These are phyloP conservation scores for Phlebiopsis flavidoalba DNA, from an alignment of 768 basidiomycete species.

Conservation along the genomic window DNA sequence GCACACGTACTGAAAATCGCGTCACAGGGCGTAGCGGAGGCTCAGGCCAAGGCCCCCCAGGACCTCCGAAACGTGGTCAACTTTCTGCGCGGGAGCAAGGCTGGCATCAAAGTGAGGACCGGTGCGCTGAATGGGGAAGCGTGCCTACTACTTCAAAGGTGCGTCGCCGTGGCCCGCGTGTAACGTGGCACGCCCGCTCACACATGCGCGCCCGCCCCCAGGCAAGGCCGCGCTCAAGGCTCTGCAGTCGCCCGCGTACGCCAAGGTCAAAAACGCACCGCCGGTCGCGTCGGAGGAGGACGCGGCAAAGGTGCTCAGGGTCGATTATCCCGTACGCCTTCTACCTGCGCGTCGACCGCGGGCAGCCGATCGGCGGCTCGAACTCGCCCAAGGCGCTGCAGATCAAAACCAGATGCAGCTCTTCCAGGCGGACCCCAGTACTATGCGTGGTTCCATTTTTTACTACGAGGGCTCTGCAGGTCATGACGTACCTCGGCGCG, in stretches of 20 bases:
- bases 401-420: constrained; percentile 39
- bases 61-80: constrained; percentile 80
- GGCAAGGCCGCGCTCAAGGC: constrained; percentile 93
- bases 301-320: constrained; percentile 60
- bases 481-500: constrained; percentile 89
- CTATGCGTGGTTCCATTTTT: constrained; percentile 65
- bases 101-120: constrained; percentile 83
- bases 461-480: constrained; percentile 79
- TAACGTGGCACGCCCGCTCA: constrained; percentile 3
- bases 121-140: constrained; percentile 92
- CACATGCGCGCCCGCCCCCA: constrained; percentile 26
- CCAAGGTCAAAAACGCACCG: constrained; percentile 78
- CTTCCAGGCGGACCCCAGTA: too few relatives aligned
- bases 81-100: constrained; percentile 80
- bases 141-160: constrained; percentile 99
- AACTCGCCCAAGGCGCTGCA: constrained; percentile 76
- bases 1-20: neutral
- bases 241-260: constrained; percentile 86
- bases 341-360: constrained; percentile 88
- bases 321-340: constrained; percentile 80
- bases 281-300: constrained; percentile 71
- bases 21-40: constrained; percentile 38
- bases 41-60: constrained; percentile 74
- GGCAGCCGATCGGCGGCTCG: constrained; percentile 53
- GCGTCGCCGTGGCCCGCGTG: constrained; percentile 17